These are phyloP conservation scores for Cladosporium sphaerospermum DNA, from an alignment of 2,329 filamentous ascomycete species.

Conservation along the genomic window DNA sequence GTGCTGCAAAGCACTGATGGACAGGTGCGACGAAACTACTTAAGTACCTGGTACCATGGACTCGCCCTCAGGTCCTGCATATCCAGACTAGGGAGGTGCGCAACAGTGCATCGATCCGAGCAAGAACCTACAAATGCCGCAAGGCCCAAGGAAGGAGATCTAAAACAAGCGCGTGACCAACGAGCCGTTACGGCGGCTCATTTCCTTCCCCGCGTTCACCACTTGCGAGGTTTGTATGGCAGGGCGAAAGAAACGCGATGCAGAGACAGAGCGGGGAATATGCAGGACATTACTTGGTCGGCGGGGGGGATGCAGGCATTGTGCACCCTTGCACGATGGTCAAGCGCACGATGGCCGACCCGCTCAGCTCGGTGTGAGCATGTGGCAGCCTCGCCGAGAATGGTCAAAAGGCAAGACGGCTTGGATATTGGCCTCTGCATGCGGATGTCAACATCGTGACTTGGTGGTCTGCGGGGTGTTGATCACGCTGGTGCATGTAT, in stretches of 20 bases:
- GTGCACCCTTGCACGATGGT: slow-evolving; percentile 5
- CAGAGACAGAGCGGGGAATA: slow-evolving; percentile 6
- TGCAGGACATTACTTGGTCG: slow-evolving; percentile 4
- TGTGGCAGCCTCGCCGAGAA: slow-evolving; percentile 1
- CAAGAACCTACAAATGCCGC: slow-evolving; percentile 8
- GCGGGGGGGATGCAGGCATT: slow-evolving; percentile 8
- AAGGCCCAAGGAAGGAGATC: slow-evolving; percentile 3
- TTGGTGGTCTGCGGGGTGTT: slow-evolving; percentile 5
- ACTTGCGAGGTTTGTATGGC: background rate
- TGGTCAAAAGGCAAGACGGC: background rate
- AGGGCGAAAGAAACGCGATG: background rate
- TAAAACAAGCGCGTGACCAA: slow-evolving; percentile 8
- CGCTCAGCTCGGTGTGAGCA: background rate
- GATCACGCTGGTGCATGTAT: slow-evolving; percentile 1
- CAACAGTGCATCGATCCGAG: background rate
- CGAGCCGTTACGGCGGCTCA: slow-evolving; percentile 6
- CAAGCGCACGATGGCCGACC: background rate
- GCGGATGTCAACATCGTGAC: slow-evolving; percentile 6
- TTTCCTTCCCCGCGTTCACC: background rate
- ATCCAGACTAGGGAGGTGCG: background rate
- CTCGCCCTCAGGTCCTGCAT: background rate
- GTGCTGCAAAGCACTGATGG: background rate
- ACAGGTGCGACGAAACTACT: background rate
- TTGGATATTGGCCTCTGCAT: background rate
- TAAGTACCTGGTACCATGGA: slow-evolving; percentile 2